phyloP scores from a whole-genome alignment of 2,329 filamentous ascomycete genomes.

The Sporothrix luriei region DNA sequence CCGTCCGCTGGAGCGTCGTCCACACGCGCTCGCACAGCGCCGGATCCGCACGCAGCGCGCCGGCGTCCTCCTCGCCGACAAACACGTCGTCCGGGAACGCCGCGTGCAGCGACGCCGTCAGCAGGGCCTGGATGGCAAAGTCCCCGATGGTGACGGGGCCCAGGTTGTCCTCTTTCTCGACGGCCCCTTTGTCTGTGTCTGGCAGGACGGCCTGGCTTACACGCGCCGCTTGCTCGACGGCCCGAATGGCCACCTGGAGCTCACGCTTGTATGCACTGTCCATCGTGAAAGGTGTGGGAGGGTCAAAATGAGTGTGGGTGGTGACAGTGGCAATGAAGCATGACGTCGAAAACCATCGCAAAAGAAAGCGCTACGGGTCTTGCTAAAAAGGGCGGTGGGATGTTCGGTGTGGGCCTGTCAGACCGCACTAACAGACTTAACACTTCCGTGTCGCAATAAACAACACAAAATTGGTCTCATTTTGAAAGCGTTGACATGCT shows the following conservation, averaged over 20 bases:
- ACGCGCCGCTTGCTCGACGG: constrained; percentile 51
- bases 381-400: constrained; percentile 27
- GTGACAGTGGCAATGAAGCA: background rate
- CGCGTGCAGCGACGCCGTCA: constrained; percentile 53
- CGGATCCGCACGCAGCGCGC: constrained; percentile 49
- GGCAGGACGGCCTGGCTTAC: constrained; percentile 55
- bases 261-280: constrained; percentile 48
- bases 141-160: constrained; percentile 62
- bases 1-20: constrained; percentile 46
- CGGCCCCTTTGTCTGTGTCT: constrained; percentile 52
- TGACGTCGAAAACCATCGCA: constrained; percentile 7
- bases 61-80: constrained; percentile 60
- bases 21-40: constrained; percentile 53
- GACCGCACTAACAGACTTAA: background rate
- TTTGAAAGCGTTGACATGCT: no score
- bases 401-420: constrained; percentile 7
- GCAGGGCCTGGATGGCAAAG: constrained; percentile 61
- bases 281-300: constrained; percentile 24
- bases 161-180: constrained; percentile 56
- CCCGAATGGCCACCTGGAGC: constrained; percentile 48
- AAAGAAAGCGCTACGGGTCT: constrained; percentile 44
- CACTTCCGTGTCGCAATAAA: background rate
- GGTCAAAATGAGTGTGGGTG: background rate
- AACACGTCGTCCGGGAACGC: constrained; percentile 57
- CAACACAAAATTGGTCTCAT: background rate